phyloP scores from a whole-genome alignment of 306 rosid species.

The Quercus berberidifolia region DNA sequence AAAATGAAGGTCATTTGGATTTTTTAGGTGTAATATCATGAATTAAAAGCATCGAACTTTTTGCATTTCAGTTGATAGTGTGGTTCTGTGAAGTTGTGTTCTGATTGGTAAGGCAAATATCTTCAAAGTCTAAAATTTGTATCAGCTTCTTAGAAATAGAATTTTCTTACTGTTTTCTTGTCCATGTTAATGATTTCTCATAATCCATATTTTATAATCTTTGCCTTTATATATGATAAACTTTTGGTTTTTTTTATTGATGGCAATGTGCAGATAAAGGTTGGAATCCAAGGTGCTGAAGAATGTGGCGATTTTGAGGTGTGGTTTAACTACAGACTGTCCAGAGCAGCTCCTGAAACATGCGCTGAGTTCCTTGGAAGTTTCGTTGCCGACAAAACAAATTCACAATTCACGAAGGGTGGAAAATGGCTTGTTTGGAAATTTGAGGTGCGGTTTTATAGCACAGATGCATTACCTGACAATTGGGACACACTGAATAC shows the following conservation, averaged over 20 bases:
- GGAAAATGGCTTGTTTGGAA: slow-evolving; percentile 99
- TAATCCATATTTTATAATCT: not conserved
- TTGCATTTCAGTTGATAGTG: not conserved
- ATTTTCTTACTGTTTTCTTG: not conserved
- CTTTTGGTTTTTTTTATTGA: slow-evolving; percentile 5
- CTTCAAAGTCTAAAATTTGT: not conserved
- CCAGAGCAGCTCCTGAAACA: slow-evolving; percentile 98
- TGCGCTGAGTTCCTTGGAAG: slow-evolving; percentile 94
- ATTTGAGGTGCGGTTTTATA: slow-evolving; percentile 67
- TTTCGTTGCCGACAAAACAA: slow-evolving; percentile 71
- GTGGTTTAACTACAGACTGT: slow-evolving; percentile 92
- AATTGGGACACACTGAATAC: not conserved
- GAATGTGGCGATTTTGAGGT: slow-evolving; percentile 82
- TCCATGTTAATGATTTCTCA: too few relatives aligned
- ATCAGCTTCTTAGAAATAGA: not conserved
- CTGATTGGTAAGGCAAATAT: not conserved
- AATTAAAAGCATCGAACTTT: not conserved
- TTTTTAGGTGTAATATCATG: not conserved
- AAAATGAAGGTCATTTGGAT: not conserved
- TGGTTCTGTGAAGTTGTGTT: not conserved
- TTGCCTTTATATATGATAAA: not conserved
- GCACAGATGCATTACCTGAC: slow-evolving; percentile 9
- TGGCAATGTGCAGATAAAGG: slow-evolving; percentile 64
- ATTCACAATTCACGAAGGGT: slow-evolving; percentile 63
- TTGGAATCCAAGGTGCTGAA: slow-evolving; percentile 71